These are phyloP conservation scores for Xylaria acuta DNA, from an alignment of 495 filamentous ascomycete species.

Conservation along the genomic window DNA sequence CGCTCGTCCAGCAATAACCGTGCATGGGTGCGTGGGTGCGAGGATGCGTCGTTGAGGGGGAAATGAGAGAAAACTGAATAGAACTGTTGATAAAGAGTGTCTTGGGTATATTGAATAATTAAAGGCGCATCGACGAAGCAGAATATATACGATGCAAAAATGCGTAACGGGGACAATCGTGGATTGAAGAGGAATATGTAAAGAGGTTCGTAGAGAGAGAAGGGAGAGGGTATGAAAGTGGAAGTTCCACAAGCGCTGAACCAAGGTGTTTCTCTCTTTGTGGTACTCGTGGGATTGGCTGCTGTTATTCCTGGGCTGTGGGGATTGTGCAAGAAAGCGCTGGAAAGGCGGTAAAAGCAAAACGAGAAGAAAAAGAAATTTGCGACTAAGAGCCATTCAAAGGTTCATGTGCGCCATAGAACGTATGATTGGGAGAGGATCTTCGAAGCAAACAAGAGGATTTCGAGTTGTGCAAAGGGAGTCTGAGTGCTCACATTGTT, in stretches of 20 bases:
- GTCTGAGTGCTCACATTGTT: conserved; percentile 32
- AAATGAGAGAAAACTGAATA: neutral
- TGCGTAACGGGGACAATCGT: neutral
- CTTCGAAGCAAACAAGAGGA: conserved; percentile 17
- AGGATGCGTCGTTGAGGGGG: neutral
- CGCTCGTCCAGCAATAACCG: conserved; percentile 2
- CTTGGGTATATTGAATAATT: neutral
- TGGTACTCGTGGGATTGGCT: conserved; percentile 4
- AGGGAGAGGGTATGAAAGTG: neutral
- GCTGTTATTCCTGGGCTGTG: conserved; percentile 28
- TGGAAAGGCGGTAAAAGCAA: conserved; percentile 18
- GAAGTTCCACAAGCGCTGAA: neutral
- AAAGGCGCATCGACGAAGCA: neutral
- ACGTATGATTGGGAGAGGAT: neutral
- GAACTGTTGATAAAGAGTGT: neutral
- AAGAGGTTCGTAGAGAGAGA: neutral
- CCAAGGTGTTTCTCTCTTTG: conserved; percentile 1
- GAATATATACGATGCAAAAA: neutral
- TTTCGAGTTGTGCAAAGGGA: neutral
- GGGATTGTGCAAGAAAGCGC: conserved; percentile 31
- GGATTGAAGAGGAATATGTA: neutral
- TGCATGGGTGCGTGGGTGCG: neutral
- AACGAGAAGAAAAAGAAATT: conserved; percentile 6
- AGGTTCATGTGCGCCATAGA: conserved; percentile 19
- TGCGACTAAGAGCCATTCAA: neutral